Evolutionary conservation across 164 flowering plant genomes (phyloP).

Genomic region (Vitis rotundifolia): DNA sequence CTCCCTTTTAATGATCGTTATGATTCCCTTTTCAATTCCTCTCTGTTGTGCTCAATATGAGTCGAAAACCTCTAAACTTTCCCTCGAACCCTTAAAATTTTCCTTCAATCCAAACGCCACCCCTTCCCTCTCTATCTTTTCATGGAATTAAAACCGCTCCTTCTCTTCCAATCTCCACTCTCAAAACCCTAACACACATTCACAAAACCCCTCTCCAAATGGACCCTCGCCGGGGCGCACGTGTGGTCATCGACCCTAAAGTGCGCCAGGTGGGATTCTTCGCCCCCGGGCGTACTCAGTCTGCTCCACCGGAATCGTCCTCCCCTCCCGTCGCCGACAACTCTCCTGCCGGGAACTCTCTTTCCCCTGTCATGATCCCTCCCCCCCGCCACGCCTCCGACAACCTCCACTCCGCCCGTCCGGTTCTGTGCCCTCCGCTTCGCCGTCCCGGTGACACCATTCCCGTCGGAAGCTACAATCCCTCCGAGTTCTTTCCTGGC

Average conservation of each 20-base stretch:
- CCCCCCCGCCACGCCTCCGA: constrained; percentile 56
- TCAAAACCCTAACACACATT: background rate
- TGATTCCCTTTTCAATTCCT: no score
- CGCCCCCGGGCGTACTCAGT: constrained; percentile 36
- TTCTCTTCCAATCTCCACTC: background rate
- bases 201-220: constrained; percentile 11
- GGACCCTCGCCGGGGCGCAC: constrained; percentile 55
- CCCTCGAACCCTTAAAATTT: background rate
- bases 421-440: constrained; percentile 4
- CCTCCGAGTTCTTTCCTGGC: constrained; percentile 24
- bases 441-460: constrained; percentile 17
- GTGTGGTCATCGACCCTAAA: constrained; percentile 48
- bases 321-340: constrained; percentile 27
- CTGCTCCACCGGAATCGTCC: constrained; percentile 26
- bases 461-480: constrained; percentile 23
- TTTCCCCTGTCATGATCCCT: constrained; percentile 77
- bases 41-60: no score
- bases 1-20: no score
- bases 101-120: constrained; percentile 7
- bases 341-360: constrained; percentile 44
- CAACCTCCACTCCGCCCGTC: constrained; percentile 13
- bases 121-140: background rate
- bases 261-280: constrained; percentile 69
- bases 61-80: no score
- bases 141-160: background rate